Evolutionary conservation across 345 rosid species (phyloP), one percentile per base, ranked within the genome.

Genomic region (Salix caprea): DNA sequence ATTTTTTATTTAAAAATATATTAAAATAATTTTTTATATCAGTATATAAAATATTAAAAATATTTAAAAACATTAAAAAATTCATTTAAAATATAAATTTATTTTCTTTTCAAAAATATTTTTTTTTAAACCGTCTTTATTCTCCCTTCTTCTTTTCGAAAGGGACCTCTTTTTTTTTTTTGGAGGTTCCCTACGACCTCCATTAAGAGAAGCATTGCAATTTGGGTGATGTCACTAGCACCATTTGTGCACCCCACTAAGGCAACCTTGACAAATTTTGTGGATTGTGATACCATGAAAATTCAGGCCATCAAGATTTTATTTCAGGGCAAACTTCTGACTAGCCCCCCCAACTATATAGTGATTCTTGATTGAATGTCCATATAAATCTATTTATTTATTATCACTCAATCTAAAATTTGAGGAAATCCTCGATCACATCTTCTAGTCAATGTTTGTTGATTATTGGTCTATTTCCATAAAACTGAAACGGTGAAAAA

Each of bases 191-290:
- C 70, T 56, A 11, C 28, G 10, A 50, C 66, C 44, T 64, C 50
- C 81, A 69, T 67, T 67, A 76, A 76, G 72, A 54, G 34, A 52
- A 44, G 26, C 40, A 23, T 71, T 71, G 80, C 73, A 50, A 46
- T 66, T 44, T 72, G 75, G 82, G 58, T 56, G 65, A 40, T 36
- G 78, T 75, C 86, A 82, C 32, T 74, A 76, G 77, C 30, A 34
- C 39, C 79, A 50, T 50, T 71, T 67, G 39, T 83, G 88, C 79
- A 77, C 84, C 89, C 86, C 89, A 84, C 78, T 84, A 14, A 15
- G 46, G 69, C 74, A 75, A 83, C 89, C 89, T 39, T 28, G 16
- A 39, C 73, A 71, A 72, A 74, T 67, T 84, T 85, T 74, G 78
- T 74, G 61, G 75, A 70, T 70, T 40, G 23, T 70, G 70, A 70